Conservation (phyloP, 805 yeast species). For the Monosporozyma unispora region DNA sequence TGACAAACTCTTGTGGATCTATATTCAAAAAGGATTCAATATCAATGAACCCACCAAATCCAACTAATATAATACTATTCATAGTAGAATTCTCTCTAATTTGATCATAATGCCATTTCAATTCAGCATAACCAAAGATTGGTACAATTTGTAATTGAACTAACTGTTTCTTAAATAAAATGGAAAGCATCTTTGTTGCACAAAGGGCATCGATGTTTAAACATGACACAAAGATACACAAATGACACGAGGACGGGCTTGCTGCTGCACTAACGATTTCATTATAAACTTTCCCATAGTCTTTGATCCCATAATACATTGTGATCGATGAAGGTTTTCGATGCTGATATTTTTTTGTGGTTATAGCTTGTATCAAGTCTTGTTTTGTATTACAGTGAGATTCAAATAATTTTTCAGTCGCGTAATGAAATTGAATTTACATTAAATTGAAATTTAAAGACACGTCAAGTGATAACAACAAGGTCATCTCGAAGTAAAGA, state of each 20-base stretch:
- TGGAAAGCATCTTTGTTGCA: constrained; percentile 68
- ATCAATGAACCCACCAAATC: constrained; percentile 92
- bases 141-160: constrained; percentile 86
- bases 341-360: neutral
- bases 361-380: neutral
- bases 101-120: constrained; percentile 50
- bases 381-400: no score
- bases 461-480: neutral
- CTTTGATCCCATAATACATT: constrained; percentile 70
- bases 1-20: constrained; percentile 44
- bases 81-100: constrained; percentile 57
- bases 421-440: neutral
- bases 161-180: constrained; percentile 66
- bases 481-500: neutral
- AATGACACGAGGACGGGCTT: constrained; percentile 86
- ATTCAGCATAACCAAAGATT: constrained; percentile 81
- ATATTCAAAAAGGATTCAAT: constrained; percentile 64
- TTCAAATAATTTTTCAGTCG: constrained; percentile 1
- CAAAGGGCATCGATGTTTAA: constrained; percentile 87
- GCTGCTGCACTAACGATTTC: constrained; percentile 62
- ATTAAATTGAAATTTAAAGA: neutral
- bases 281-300: constrained; percentile 59
- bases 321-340: neutral
- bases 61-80: constrained; percentile 66
- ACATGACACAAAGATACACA: constrained; percentile 83